Conservation (phyloP, 2,329 filamentous ascomycete species). For the Fusarium goolgardi region DNA sequence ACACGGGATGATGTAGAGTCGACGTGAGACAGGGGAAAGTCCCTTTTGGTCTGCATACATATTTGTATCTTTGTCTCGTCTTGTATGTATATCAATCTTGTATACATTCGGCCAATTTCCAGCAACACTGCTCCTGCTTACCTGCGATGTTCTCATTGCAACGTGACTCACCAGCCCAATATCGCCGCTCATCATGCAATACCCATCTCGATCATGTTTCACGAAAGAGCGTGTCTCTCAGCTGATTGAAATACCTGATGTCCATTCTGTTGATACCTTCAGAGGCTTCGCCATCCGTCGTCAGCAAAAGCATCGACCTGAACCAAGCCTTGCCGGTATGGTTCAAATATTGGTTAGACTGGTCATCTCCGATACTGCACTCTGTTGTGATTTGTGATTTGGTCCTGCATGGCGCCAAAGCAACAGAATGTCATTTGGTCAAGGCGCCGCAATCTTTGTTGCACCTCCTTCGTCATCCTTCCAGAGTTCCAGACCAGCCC, state of each 20-base stretch:
- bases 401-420: conserved; percentile 32
- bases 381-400: conserved; percentile 34
- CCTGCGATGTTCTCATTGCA: not conserved
- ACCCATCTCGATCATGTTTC: conserved; percentile 35
- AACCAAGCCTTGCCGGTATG: not conserved
- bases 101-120: not conserved
- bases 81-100: conserved; percentile 6
- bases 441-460: conserved; percentile 19
- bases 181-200: conserved; percentile 23
- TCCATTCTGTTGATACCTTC: conserved; percentile 17
- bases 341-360: conserved; percentile 14
- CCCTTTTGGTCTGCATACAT: conserved; percentile 4
- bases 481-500: conserved; percentile 28
- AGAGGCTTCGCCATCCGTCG: conserved; percentile 13
- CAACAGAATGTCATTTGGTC: conserved; percentile 27
- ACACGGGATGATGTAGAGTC: conserved; percentile 34
- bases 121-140: not conserved
- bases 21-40: conserved; percentile 34
- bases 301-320: conserved; percentile 17
- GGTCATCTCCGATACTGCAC: conserved; percentile 11
- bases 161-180: conserved; percentile 11
- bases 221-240: conserved; percentile 35
- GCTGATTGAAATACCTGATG: conserved; percentile 31
- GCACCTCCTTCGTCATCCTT: conserved; percentile 35
- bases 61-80: conserved; percentile 4